Percentiles rank a stretch among this genome's conserved stretches.
These are phyloP conservation scores for Tubosaeta brunneosetosa DNA, from an alignment of 768 basidiomycete genomes.

Conservation along the genomic window DNA sequence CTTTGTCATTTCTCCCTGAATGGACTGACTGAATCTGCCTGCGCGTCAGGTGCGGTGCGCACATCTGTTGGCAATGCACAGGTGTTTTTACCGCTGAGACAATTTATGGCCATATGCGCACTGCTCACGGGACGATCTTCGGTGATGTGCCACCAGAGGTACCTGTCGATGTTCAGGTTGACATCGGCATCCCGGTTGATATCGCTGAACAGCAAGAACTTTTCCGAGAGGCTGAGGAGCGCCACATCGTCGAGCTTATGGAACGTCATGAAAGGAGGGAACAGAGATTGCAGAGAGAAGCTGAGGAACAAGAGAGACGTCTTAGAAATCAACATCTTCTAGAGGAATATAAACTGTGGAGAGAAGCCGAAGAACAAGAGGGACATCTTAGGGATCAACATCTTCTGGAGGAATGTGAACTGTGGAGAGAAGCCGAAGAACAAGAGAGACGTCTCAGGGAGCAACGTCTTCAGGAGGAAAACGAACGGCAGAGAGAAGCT, in stretches of 20 bases:
- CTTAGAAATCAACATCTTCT: not conserved
- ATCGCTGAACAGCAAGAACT: constrained; percentile 21
- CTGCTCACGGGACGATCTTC: constrained; percentile 29
- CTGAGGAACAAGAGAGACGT: not conserved
- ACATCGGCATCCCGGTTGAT: not conserved
- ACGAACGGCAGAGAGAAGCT: not conserved
- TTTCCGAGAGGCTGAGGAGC: not conserved
- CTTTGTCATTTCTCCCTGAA: not conserved
- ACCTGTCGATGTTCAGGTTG: constrained; percentile 3
- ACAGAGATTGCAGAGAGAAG: not conserved
- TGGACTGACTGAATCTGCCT: no score
- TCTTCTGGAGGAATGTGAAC: no score
- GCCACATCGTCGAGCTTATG: not conserved
- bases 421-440: not conserved
- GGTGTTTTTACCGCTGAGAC: constrained; percentile 30
- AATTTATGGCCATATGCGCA: constrained; percentile 38
- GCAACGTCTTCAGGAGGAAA: not conserved
- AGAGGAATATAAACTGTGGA: not conserved
- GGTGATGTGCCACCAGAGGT: constrained; percentile 9
- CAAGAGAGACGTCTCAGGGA: not conserved
- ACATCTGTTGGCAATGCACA: constrained; percentile 71
- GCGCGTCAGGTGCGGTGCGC: constrained; percentile 54
- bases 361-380: not conserved
- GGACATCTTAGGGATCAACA: no score
- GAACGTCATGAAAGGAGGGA: no score